Conservation (phyloP, 371 early-diverging fungal genomes). For the Apophysomyces ossiformis region DNA sequence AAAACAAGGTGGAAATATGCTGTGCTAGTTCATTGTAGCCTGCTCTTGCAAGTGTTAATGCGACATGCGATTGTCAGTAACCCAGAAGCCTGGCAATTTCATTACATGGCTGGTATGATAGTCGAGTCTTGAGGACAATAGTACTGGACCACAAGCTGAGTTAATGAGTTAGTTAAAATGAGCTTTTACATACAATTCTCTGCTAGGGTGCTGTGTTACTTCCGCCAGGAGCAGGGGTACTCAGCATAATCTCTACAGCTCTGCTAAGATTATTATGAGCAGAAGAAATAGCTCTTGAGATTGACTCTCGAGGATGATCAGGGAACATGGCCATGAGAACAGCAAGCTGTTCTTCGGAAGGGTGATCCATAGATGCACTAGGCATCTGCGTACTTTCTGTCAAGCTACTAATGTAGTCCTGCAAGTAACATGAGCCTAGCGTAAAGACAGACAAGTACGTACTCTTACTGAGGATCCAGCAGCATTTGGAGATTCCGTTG, state of each 20-base stretch:
- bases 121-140: too few relatives aligned
- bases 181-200: neutral
- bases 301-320: constrained; percentile 57
- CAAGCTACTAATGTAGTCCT: constrained; percentile 62
- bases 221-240: constrained; percentile 38
- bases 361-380: constrained; percentile 30
- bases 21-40: too few relatives aligned
- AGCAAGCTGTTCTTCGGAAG: constrained; percentile 53
- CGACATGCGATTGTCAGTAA: too few relatives aligned
- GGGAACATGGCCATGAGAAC: constrained; percentile 63
- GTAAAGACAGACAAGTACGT: neutral
- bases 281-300: constrained; percentile 55
- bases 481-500: neutral
- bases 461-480: neutral
- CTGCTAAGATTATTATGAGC: constrained; percentile 61
- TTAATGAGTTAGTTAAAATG: neutral
- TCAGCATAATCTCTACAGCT: constrained; percentile 60
- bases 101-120: too few relatives aligned
- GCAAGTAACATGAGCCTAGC: neutral
- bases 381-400: constrained; percentile 41
- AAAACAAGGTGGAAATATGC: too few relatives aligned
- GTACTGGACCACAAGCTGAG: too few relatives aligned
- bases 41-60: too few relatives aligned
- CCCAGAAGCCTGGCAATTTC: too few relatives aligned
- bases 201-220: neutral